Evolutionary conservation across 2,329 filamentous ascomycete genomes (phyloP).

Genomic region (Exophiala spinifera): DNA sequence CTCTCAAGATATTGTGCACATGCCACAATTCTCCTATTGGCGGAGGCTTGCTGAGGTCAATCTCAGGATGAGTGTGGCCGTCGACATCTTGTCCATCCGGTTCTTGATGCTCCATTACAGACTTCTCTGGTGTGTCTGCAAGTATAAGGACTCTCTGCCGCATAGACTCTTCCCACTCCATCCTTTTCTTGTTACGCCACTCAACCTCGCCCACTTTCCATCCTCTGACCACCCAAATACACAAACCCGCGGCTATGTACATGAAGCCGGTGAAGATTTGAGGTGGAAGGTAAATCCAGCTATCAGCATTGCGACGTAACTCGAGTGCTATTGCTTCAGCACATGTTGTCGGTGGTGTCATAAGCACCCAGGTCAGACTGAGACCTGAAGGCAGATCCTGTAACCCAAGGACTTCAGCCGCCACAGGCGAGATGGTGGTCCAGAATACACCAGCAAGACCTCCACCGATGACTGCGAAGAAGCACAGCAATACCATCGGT

Average conservation of each 20-base stretch:
- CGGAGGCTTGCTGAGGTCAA: not conserved
- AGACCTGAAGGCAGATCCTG: constrained; percentile 56
- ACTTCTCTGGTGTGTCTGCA: not conserved
- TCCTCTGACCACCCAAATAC: constrained; percentile 40
- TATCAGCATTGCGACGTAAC: constrained; percentile 44
- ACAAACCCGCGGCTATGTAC: constrained; percentile 56
- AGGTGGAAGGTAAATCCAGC: constrained; percentile 38
- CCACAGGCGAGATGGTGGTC: constrained; percentile 56
- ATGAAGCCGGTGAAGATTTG: constrained; percentile 60
- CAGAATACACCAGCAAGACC: constrained; percentile 61
- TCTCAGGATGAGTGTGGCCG: not conserved
- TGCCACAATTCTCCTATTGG: not conserved
- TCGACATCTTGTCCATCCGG: not conserved
- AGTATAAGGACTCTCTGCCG: constrained; percentile 1
- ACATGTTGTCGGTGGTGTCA: constrained; percentile 52
- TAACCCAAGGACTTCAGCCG: constrained; percentile 61
- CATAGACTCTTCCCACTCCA: constrained; percentile 1
- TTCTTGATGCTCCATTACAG: not conserved
- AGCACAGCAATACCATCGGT: constrained; percentile 50
- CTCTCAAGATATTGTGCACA: not conserved
- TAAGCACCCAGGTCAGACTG: constrained; percentile 57
- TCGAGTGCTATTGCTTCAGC: constrained; percentile 58
- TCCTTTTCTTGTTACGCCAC: constrained; percentile 5
- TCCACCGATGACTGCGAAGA: constrained; percentile 59
- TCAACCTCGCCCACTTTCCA: constrained; percentile 41